These are phyloP conservation scores for Amphichorda felina DNA, from an alignment of 2,329 filamentous ascomycete genomes.

Conservation along the genomic window DNA sequence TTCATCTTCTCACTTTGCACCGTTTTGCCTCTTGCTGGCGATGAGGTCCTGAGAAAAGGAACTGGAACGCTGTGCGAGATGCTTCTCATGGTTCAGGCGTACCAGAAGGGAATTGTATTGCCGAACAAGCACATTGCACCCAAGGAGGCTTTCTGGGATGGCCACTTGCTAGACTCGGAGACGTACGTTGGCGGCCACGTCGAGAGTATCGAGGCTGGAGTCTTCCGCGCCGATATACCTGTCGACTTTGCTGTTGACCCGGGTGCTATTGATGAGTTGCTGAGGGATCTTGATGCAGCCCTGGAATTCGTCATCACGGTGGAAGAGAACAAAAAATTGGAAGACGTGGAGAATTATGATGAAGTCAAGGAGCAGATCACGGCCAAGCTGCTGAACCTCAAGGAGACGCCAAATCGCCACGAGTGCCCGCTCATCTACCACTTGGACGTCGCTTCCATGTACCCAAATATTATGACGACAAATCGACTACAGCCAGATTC, in stretches of 20 bases:
- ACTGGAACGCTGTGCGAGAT: slow-evolving; percentile 99
- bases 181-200: slow-evolving; percentile 98
- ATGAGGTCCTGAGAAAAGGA: slow-evolving; percentile 88
- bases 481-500: slow-evolving; percentile 95
- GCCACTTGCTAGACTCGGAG: slow-evolving; percentile 89
- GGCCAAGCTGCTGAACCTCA: slow-evolving; percentile 58
- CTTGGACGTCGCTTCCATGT: slow-evolving; percentile 98
- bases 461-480: slow-evolving; percentile 99
- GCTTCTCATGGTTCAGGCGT: slow-evolving; percentile 98
- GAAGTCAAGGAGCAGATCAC: slow-evolving; percentile 77
- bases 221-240: slow-evolving; percentile 91
- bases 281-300: slow-evolving; percentile 77
- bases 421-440: slow-evolving; percentile 93
- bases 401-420: slow-evolving; percentile 68
- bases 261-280: slow-evolving; percentile 76
- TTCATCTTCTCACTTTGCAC: slow-evolving; percentile 99
- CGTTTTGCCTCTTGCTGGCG: slow-evolving; percentile 83
- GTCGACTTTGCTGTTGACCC: slow-evolving; percentile 90
- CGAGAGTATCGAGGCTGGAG: slow-evolving; percentile 96
- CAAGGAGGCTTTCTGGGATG: slow-evolving; percentile 91
- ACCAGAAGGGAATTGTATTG: slow-evolving; percentile 79
- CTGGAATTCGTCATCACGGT: slow-evolving; percentile 78
- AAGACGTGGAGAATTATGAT: slow-evolving; percentile 71
- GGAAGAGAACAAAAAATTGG: slow-evolving; percentile 72
- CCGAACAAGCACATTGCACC: slow-evolving; percentile 93